Evolutionary conservation across 352 stramenopile species (phyloP), one percentile per base, ranked within the genome.

Genomic region (Blastocystis sp.): DNA sequence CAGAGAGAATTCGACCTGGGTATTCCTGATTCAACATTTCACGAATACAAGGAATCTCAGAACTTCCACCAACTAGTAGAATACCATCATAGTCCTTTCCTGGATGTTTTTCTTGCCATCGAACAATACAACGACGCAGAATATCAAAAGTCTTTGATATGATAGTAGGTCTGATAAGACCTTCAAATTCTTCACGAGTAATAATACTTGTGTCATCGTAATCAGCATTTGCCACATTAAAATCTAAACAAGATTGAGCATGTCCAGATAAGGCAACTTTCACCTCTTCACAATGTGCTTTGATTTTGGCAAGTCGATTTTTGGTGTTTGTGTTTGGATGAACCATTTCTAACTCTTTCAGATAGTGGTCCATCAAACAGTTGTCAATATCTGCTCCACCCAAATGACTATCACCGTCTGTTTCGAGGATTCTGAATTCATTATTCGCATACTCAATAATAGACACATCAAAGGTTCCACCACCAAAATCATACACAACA

Each of bases 371-470:
- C 54, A 99, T 98, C 85, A 99, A 93, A 87, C 93, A 93, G 90
- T 98, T 93, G 90, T 99, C 96, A 88, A 99, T 99, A 92, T 99
- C 97, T 88, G 98, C 94, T 88, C 97, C 97, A 65, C 97, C 97
- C 88, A 99, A 91, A 90, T 99, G 96, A 16, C 95, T 99, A 91
- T 99, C 96, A 78, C 96, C 96, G 91, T 97, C 97, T 43, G 96
- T 99, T 29, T 96, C 95, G 57, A 98, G 89, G 92, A 78, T 24
- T 21, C 98, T 91, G 52, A 98, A 95, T 89, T 95, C 95, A 83
- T 94, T 90, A 9, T 98, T 95, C 1, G 99, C 96, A 89, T 99
- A 98, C 56, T 94, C 95, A 24, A 99, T 90, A 43, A 99, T 90
- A 35, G 96, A 98, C 5, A 99, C 96, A 95, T 99, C 97, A 87